Evolutionary conservation across 192 early-diverging fungal genomes (phyloP).

Genomic region (Backusella tuberculispora): DNA sequence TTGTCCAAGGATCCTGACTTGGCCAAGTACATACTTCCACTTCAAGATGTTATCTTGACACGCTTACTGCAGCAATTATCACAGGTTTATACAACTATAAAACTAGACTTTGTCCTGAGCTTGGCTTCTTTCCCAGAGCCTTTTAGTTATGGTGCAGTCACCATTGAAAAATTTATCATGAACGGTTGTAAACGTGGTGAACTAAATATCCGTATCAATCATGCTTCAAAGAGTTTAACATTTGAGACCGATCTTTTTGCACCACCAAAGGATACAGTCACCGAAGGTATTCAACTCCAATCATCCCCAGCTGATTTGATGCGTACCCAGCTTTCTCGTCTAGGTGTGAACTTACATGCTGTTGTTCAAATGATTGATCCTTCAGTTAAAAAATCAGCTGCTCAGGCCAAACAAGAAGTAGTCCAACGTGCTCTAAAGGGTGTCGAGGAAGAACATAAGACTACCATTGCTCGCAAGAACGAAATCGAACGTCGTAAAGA

Average conservation of each 20-base stretch:
- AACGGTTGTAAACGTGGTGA: conserved; percentile 96
- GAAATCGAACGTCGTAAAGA: conserved; percentile 89
- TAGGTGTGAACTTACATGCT: conserved; percentile 84
- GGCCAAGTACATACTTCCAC: conserved; percentile 87
- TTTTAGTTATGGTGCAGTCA: conserved; percentile 81
- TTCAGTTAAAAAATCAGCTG: conserved; percentile 63
- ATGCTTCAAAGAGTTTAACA: conserved; percentile 83
- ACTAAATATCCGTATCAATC: conserved; percentile 93
- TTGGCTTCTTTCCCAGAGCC: conserved; percentile 87
- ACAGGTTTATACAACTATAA: conserved; percentile 96
- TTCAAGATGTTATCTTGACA: conserved; percentile 95
- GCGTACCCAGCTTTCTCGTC: conserved; percentile 86
- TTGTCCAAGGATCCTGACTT: conserved; percentile 74
- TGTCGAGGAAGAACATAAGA: conserved; percentile 82
- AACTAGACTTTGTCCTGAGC: conserved; percentile 90
- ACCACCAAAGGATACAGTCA: conserved; percentile 70
- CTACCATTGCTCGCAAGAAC: conserved; percentile 76
- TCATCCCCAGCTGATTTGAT: conserved; percentile 88
- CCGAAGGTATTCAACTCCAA: conserved; percentile 82
- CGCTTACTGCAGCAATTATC: conserved; percentile 96
- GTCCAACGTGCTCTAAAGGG: conserved; percentile 71
- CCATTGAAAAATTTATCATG: conserved; percentile 98
- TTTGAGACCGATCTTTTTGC: conserved; percentile 92
- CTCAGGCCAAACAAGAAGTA: conserved; percentile 66
- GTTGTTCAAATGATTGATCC: conserved; percentile 86